A percentile compares a stretch with the other conserved stretches of the same genome.
phyloP scores from a whole-genome alignment of 2,329 filamentous ascomycete species.

The Seiridium cupressi region DNA sequence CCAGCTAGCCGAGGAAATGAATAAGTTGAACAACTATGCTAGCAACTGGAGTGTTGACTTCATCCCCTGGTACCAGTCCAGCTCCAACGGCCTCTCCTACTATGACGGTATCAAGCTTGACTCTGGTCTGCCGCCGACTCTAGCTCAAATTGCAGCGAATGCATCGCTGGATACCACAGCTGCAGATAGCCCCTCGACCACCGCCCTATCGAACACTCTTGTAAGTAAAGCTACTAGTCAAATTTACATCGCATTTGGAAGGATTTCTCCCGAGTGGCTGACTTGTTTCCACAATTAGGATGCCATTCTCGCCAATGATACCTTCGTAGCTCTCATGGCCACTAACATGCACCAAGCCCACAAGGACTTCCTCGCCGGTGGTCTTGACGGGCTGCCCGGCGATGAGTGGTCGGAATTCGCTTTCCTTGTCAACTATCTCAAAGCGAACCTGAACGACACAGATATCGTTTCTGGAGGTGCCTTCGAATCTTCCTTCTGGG shows the following conservation, averaged over 20 bases:
- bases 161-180: slow-evolving; percentile 33
- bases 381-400: slow-evolving; percentile 41
- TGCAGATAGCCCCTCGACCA: slow-evolving; percentile 30
- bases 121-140: slow-evolving; percentile 52
- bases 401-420: slow-evolving; percentile 65
- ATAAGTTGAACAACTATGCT: slow-evolving; percentile 54
- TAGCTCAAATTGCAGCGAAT: slow-evolving; percentile 44
- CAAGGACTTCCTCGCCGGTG: slow-evolving; percentile 31
- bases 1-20: slow-evolving; percentile 59
- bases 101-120: slow-evolving; percentile 44
- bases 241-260: no score
- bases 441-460: slow-evolving; percentile 50
- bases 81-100: slow-evolving; percentile 52
- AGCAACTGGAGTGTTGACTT: slow-evolving; percentile 53
- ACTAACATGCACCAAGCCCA: slow-evolving; percentile 44
- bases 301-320: slow-evolving; percentile 30
- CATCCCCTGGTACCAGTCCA: slow-evolving; percentile 60
- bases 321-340: slow-evolving; percentile 35
- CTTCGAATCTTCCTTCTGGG: slow-evolving; percentile 43
- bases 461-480: slow-evolving; percentile 45
- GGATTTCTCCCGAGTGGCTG: no score
- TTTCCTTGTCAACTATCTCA: slow-evolving; percentile 59
- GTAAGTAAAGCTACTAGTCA: no score
- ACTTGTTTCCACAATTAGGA: slow-evolving; percentile 8
- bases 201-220: slow-evolving; percentile 34